Conservation (phyloP, 768 basidiomycete genomes). For the Leucosporidium creatinivorum region DNA sequence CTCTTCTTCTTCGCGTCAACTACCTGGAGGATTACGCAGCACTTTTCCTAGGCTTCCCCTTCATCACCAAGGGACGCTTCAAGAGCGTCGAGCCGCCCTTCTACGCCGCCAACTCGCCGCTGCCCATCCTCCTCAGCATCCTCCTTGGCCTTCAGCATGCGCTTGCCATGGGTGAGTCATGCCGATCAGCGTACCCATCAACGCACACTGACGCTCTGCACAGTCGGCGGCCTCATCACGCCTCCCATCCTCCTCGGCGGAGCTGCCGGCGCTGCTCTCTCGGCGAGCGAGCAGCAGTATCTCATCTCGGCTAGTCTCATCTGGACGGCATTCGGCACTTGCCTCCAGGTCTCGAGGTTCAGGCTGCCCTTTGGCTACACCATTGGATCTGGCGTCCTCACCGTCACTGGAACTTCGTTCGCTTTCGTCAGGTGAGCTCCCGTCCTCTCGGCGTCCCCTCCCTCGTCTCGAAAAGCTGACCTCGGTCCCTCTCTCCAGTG, state of each 20-base stretch:
- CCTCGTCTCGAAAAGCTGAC: neutral
- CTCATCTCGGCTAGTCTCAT: constrained; percentile 76
- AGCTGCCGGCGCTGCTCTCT: constrained; percentile 27
- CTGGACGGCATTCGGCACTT: constrained; percentile 45
- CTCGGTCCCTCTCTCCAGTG: neutral
- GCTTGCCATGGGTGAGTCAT: constrained; percentile 4
- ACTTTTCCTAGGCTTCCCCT: neutral
- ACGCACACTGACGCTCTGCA: neutral
- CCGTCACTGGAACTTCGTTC: constrained; percentile 55
- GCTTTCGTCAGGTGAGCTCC: constrained; percentile 6
- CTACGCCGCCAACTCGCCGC: constrained; percentile 1
- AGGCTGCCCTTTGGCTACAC: constrained; percentile 4
- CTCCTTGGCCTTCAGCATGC: constrained; percentile 51
- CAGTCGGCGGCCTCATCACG: constrained; percentile 60
- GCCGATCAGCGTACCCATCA: neutral
- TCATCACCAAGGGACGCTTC: neutral
- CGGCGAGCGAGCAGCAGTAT: constrained; percentile 59
- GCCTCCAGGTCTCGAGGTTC: constrained; percentile 61
- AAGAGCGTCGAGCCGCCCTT: neutral
- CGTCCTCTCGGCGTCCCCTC: too few relatives aligned
- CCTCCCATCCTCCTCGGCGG: constrained; percentile 65
- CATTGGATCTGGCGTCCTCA: constrained; percentile 67
- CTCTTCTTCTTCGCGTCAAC: too few relatives aligned
- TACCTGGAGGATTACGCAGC: neutral
- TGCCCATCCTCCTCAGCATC: constrained; percentile 50